These are phyloP conservation scores for Colletotrichum falcatum DNA, from an alignment of 2,329 filamentous ascomycete genomes.

Conservation along the genomic window DNA sequence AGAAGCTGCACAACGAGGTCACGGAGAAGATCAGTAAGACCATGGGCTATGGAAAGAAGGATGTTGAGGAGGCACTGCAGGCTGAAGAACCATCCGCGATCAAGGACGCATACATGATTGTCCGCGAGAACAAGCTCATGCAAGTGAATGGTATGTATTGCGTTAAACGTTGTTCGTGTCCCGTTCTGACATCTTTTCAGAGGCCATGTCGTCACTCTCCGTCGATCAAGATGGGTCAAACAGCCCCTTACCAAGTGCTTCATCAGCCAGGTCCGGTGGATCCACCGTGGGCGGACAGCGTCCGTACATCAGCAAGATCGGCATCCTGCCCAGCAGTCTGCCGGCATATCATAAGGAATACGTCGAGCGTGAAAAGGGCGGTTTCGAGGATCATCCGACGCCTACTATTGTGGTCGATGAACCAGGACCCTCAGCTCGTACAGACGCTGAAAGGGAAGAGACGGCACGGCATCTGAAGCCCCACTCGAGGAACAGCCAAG, in stretches of 20 bases:
- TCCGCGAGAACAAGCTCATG: slow-evolving; percentile 98
- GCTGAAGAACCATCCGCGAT: slow-evolving; percentile 96
- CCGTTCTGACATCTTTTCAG: slow-evolving; percentile 40
- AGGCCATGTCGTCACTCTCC: slow-evolving; percentile 46
- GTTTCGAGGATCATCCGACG: slow-evolving; percentile 57
- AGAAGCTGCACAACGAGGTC: slow-evolving; percentile 91
- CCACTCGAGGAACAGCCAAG: slow-evolving; percentile 75
- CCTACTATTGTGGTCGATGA: slow-evolving; percentile 61
- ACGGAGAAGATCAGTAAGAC: slow-evolving; percentile 97
- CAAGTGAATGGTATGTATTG: slow-evolving; percentile 79
- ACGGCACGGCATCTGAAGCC: slow-evolving; percentile 86
- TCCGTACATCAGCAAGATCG: slow-evolving; percentile 84
- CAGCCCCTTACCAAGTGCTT: slow-evolving; percentile 66
- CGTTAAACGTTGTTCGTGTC: background rate
- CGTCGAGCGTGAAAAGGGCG: slow-evolving; percentile 78
- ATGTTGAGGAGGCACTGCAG: slow-evolving; percentile 93
- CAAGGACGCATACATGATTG: slow-evolving; percentile 98
- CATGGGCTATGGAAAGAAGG: slow-evolving; percentile 95
- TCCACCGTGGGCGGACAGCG: slow-evolving; percentile 63
- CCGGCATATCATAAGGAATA: slow-evolving; percentile 92
- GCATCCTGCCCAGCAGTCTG: slow-evolving; percentile 90
- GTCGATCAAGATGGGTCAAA: slow-evolving; percentile 52
- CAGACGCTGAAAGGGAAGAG: slow-evolving; percentile 82
- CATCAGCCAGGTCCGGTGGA: slow-evolving; percentile 65
- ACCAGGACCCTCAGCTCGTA: slow-evolving; percentile 61